Base-by-base conservation (phyloP, 495 filamentous ascomycete species). In the Penicillium turbatum region DNA sequence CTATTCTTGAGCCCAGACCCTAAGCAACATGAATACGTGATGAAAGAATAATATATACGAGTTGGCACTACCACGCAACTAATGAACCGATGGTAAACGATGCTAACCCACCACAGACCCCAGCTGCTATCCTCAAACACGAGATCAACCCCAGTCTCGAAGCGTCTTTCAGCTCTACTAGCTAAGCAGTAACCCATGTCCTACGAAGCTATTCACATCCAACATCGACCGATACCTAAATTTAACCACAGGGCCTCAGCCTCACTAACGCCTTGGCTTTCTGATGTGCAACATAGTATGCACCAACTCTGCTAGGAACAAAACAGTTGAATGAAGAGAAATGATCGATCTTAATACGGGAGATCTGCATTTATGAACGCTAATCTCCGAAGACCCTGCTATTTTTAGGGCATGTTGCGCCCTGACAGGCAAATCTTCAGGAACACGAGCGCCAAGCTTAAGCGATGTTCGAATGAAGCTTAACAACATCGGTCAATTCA, bases 361-460 rank as follows among this genome's bases (percentile, higher is more conserved):
- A 29, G 49, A 43, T 41, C 38, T 51, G 21, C 49, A 51, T 15
- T 24, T 15, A 34, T 43, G 12, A 2, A 35, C 30, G 17, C 39
- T 49, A 36, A 39, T 30, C 9, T 17, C 34, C 21, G 47, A 9
- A 36, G 26, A 39, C 6, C n/a, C 35, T 39, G 21, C 47, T 51
- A 51, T 51, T 43, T 51, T 51, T 51, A 43, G 49, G 30, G 15
- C 39, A 24, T 7, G 12, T 16, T 21, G 8, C 29, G 38, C 49
- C 21, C 19, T 51, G 30, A 27, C 21, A 51, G 39, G 12, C n/a
- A 41, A 34, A 11, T 13, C 38, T 34, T 48, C 48, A 51, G 48
- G 38, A 42, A 51, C 48, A 51, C 38, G 48, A 51, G 30, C 30
- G 48, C 48, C 48, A 51, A 51, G 48, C 38, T 13, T 10, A 21